Evolutionary conservation across 1,284 basidiomycete genomes (phyloP).

Genomic region (Melampsora larici-populina): DNA sequence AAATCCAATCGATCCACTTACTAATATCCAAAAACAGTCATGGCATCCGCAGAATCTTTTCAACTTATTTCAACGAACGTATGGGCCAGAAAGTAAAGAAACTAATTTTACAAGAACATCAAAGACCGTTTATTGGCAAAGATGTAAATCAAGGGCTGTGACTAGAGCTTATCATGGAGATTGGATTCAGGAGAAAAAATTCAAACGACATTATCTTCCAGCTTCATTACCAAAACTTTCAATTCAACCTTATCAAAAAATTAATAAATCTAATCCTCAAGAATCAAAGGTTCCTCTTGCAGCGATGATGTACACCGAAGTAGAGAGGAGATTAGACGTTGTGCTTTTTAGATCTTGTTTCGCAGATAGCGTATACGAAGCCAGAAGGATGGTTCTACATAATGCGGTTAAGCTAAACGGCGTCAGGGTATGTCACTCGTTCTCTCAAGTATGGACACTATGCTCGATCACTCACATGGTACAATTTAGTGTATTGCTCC

Average conservation of each 20-base stretch:
- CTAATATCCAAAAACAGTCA: constrained; percentile 53
- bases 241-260: constrained; percentile 57
- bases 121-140: constrained; percentile 80
- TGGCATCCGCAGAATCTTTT: constrained; percentile 77
- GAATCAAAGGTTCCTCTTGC: constrained; percentile 63
- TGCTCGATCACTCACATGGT: neutral
- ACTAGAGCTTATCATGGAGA: constrained; percentile 94
- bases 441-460: neutral
- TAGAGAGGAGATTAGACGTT: constrained; percentile 91
- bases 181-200: constrained; percentile 84
- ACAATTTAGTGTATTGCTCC: constrained; percentile 69
- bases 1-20: neutral
- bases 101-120: constrained; percentile 63
- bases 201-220: constrained; percentile 94
- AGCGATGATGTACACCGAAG: constrained; percentile 83
- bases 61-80: constrained; percentile 69
- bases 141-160: constrained; percentile 85
- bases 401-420: constrained; percentile 88
- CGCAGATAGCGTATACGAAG: constrained; percentile 83
- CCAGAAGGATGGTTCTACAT: constrained; percentile 77
- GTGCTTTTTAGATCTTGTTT: constrained; percentile 89
- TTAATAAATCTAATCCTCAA: constrained; percentile 56
- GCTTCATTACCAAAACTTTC: constrained; percentile 79
- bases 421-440: constrained; percentile 63
- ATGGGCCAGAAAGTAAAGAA: constrained; percentile 58